Conservation (phyloP, 2,329 filamentous ascomycete species). For the Trichophyton benhamiae region DNA sequence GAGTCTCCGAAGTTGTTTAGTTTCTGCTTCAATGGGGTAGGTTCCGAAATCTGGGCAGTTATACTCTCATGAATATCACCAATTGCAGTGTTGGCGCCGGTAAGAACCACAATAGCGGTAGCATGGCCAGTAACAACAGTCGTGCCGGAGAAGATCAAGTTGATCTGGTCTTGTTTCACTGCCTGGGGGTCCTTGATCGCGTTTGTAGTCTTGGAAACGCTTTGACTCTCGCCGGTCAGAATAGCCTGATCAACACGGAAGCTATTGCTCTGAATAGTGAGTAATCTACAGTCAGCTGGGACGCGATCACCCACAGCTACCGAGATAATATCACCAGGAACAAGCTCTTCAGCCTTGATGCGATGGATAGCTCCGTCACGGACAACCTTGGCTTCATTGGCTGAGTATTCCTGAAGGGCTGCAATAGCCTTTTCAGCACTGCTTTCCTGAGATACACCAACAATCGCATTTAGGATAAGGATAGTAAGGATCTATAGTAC, state of each 20-base stretch:
- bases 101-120: constrained; percentile 78
- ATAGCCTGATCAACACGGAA: constrained; percentile 96
- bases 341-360: constrained; percentile 91
- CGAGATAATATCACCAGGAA: constrained; percentile 84
- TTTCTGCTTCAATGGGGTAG: constrained; percentile 95
- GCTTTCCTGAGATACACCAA: constrained; percentile 96
- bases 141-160: constrained; percentile 97
- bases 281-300: constrained; percentile 81
- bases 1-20: constrained; percentile 95
- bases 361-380: constrained; percentile 69
- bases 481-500: constrained; percentile 74
- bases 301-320: constrained; percentile 85
- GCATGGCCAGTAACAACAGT: constrained; percentile 93
- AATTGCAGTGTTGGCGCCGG: constrained; percentile 82
- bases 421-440: constrained; percentile 98
- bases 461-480: constrained; percentile 87
- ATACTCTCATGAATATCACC: constrained; percentile 99
- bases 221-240: constrained; percentile 93
- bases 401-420: constrained; percentile 95
- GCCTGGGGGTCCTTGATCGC: constrained; percentile 65
- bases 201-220: constrained; percentile 69
- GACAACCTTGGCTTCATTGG: constrained; percentile 89
- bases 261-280: constrained; percentile 91
- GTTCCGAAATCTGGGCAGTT: constrained; percentile 91
- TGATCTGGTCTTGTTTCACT: constrained; percentile 93